Evolutionary conservation across 257 asterid species (phyloP), one percentile per base, ranked within the genome.

Genomic region (Paraleonurus japonicus): DNA sequence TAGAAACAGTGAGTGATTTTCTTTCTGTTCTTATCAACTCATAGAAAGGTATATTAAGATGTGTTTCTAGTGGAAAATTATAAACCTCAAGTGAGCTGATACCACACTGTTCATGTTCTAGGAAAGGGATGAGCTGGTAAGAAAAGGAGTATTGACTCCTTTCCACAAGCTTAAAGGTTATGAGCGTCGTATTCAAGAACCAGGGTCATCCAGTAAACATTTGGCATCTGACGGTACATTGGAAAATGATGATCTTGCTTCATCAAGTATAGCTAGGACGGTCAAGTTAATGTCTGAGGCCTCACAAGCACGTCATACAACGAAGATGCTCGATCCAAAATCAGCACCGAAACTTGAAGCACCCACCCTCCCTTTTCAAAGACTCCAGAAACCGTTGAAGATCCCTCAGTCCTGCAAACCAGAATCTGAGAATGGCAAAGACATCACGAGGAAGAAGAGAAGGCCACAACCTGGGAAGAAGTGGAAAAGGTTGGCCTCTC

Each of bases 51-150:
- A 71, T 20, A 4, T n/a, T 75, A 17, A 24, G 65, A 48, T 51
- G 59, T 74, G 53, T 51, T 41, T 70, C 54, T 62, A 22, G 43
- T 22, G 8, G 50, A 60, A 48, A 47, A 16, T 60, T 72, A 32
- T 50, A 22, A 45, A 58, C 72, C 32, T 65, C 20, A 72, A 51
- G 58, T 61, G 15, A 48, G 73, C 76, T 83, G 43, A 80, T 32
- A 30, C 61, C 60, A 17, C 41, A 24, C 65, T 58, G 66, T 78
- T 77, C 75, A 30, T 85, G 82, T 84, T 71, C 23, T 67, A 94
- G 99, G 97, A 94, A 91, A 91, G 91, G 81, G 99, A 94, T 66
- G 98, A 88, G 82, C 84, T 92, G 69, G 81, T 94, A 73, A 88
- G 99, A n/a, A 94, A 89, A 76, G 99, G 99, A 79, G 75, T 94